phyloP scores from a whole-genome alignment of 2,329 filamentous ascomycete species.

The Claviceps capensis region DNA sequence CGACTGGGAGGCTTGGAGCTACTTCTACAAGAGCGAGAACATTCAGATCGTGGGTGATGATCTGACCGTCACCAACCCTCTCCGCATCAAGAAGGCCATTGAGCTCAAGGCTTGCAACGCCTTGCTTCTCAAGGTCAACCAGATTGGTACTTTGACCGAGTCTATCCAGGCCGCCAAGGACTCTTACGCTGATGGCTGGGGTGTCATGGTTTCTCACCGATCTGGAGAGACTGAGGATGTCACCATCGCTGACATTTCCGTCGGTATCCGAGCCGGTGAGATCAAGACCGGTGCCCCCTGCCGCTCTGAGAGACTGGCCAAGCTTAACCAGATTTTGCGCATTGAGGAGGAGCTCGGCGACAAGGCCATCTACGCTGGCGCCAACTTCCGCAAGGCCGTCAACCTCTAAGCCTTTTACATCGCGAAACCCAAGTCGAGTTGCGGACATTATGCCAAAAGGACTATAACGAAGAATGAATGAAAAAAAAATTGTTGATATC shows the following conservation, averaged over 20 bases:
- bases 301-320: conserved; percentile 94
- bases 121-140: conserved; percentile 98
- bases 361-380: conserved; percentile 81
- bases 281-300: conserved; percentile 98
- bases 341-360: conserved; percentile 98
- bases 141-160: conserved; percentile 97
- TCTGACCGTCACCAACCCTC: conserved; percentile 96
- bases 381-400: conserved; percentile 82
- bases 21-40: conserved; percentile 99
- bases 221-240: conserved; percentile 99
- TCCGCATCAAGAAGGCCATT: conserved; percentile 99
- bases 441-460: background rate
- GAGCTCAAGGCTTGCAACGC: conserved; percentile 98
- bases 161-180: conserved; percentile 99
- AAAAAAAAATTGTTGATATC: background rate
- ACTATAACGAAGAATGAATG: conserved; percentile 1
- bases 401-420: conserved; percentile 54
- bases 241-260: conserved; percentile 95
- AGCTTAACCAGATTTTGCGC: conserved; percentile 99
- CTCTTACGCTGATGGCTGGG: conserved; percentile 89
- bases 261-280: conserved; percentile 91
- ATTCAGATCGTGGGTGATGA: conserved; percentile 99
- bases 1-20: conserved; percentile 99
- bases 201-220: conserved; percentile 98
- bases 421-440: background rate